phyloP scores from a whole-genome alignment of 805 yeast species.

The Starmerella lactis-condensi region DNA sequence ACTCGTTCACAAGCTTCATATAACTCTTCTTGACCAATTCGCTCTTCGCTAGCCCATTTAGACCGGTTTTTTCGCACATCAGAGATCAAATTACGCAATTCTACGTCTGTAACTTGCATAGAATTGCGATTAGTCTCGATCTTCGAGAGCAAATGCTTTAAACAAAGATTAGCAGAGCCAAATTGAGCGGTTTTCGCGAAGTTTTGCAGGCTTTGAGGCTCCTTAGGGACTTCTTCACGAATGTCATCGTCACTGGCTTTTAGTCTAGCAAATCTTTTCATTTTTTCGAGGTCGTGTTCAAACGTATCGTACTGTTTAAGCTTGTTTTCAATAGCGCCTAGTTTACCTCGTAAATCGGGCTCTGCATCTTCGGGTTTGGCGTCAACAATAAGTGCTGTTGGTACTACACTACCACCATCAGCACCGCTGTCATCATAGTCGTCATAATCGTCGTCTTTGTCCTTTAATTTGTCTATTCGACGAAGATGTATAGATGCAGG shows the following conservation, averaged over 20 bases:
- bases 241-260: slow-evolving; percentile 66
- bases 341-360: slow-evolving; percentile 12
- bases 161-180: slow-evolving; percentile 59
- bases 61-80: slow-evolving; percentile 91
- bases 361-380: slow-evolving; percentile 13
- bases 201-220: slow-evolving; percentile 2
- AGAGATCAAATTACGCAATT: slow-evolving; percentile 63
- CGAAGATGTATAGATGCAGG: slow-evolving; percentile 1
- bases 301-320: slow-evolving; percentile 47
- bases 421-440: slow-evolving; percentile 20
- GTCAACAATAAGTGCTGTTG: slow-evolving; percentile 9
- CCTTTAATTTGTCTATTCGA: background rate
- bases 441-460: slow-evolving; percentile 27
- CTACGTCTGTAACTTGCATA: slow-evolving; percentile 54
- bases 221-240: slow-evolving; percentile 14
- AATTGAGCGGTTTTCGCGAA: slow-evolving; percentile 26
- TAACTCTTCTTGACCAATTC: slow-evolving; percentile 91
- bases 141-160: slow-evolving; percentile 60
- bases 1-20: slow-evolving; percentile 97
- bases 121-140: slow-evolving; percentile 69
- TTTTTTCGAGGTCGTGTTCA: slow-evolving; percentile 52
- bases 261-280: slow-evolving; percentile 53
- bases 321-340: slow-evolving; percentile 27
- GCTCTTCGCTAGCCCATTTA: slow-evolving; percentile 92
- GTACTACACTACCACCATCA: slow-evolving; percentile 19